phyloP scores from a whole-genome alignment of 2,329 filamentous ascomycete genomes.

The Hypoxylon sp. region DNA sequence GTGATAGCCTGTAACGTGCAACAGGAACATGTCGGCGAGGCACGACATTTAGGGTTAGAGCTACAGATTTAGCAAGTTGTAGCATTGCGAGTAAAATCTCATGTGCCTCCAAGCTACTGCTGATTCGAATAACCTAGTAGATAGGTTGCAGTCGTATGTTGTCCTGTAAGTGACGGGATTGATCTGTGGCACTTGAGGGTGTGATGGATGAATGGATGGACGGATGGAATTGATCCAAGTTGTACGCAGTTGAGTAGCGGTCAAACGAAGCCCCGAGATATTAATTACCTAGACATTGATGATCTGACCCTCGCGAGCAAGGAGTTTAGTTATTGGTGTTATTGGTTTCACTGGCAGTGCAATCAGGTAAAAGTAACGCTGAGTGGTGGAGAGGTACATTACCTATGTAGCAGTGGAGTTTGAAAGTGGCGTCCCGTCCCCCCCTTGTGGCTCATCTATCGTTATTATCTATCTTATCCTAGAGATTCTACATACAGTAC shows the following conservation, averaged over 20 bases:
- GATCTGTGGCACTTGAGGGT: conserved; percentile 32
- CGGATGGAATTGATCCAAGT: conserved; percentile 23
- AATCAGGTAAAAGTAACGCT: conserved; percentile 14
- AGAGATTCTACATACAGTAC: conserved; percentile 1
- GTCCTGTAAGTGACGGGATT: conserved; percentile 30
- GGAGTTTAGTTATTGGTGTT: conserved; percentile 17
- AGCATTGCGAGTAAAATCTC: neutral
- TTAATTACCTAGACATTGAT: conserved; percentile 22
- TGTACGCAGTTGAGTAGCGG: conserved; percentile 33
- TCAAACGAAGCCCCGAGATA: conserved; percentile 37
- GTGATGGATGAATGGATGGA: conserved; percentile 18
- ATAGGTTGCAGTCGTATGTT: conserved; percentile 29
- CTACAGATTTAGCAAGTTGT: conserved; percentile 14
- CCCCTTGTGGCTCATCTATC: conserved; percentile 30
- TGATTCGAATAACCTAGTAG: conserved; percentile 5
- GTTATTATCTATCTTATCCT: conserved; percentile 14
- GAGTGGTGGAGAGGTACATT: conserved; percentile 10
- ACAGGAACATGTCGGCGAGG: conserved; percentile 13
- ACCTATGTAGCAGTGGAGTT: conserved; percentile 2
- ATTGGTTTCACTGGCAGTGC: conserved; percentile 23
- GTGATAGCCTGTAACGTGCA: conserved; percentile 29
- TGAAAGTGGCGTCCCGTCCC: conserved; percentile 24
- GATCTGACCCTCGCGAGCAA: conserved; percentile 17
- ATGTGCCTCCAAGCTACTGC: conserved; percentile 1
- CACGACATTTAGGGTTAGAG: conserved; percentile 9